A percentile compares a stretch with the other conserved stretches of the same genome.
Conservation (phyloP, 1,284 basidiomycete species). For the Cystobasidiaceae sp. region DNA sequence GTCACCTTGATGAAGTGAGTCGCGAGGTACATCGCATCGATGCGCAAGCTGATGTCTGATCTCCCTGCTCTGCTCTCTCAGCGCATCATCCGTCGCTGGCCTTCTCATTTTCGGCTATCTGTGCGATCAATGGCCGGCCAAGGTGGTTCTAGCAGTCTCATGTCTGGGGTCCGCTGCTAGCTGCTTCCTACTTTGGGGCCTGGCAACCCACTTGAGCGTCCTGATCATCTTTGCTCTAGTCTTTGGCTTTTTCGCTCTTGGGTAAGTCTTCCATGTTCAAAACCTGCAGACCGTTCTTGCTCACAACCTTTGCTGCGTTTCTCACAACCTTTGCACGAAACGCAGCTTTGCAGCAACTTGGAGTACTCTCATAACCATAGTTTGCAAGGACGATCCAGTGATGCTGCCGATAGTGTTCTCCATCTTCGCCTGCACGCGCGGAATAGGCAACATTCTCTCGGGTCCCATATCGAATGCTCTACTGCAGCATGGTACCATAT, state of each 20-base stretch:
- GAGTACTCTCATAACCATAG: slow-evolving; percentile 43
- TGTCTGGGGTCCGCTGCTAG: slow-evolving; percentile 43
- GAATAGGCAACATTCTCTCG: slow-evolving; percentile 47
- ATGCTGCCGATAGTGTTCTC: slow-evolving; percentile 44
- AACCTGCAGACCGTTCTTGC: too few species aligned
- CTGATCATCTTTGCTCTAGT: slow-evolving; percentile 42
- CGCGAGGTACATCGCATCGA: too few species aligned
- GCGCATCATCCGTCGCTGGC: slow-evolving; percentile 46
- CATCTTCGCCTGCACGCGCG: slow-evolving; percentile 45
- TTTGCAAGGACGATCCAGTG: slow-evolving; percentile 46
- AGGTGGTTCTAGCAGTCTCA: slow-evolving; percentile 42
- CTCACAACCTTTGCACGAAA: slow-evolving; percentile 24
- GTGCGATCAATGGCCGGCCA: slow-evolving; percentile 44
- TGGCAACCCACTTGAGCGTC: slow-evolving; percentile 42
- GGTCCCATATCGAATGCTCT: slow-evolving; percentile 36
- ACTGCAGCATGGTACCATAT: background rate
- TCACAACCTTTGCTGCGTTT: too few species aligned
- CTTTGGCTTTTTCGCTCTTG: slow-evolving; percentile 38
- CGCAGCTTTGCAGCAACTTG: slow-evolving; percentile 43
- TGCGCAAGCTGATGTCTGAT: too few species aligned
- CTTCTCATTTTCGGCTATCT: slow-evolving; percentile 45
- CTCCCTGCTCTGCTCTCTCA: background rate
- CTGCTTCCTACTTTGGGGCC: slow-evolving; percentile 48
- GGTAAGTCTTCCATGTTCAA: background rate
- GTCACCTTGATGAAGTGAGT: slow-evolving; percentile 48